These are phyloP conservation scores for Penicillium crustosum DNA, from an alignment of 2,329 filamentous ascomycete species.

Conservation along the genomic window DNA sequence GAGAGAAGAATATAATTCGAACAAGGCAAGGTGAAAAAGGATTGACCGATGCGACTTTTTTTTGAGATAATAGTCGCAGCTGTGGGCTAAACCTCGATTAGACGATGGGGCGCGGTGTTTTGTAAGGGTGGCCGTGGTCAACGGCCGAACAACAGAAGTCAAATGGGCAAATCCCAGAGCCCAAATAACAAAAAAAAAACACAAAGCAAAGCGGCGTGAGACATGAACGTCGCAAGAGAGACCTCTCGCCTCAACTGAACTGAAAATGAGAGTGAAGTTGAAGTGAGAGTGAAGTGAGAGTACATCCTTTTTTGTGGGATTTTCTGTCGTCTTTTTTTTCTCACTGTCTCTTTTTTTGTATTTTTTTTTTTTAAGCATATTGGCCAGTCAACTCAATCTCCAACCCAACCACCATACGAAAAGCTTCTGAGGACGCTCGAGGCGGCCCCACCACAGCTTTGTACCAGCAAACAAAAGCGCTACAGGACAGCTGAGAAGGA, in stretches of 20 bases:
- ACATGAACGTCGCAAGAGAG: neutral
- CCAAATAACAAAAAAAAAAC: neutral
- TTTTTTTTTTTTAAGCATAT: neutral
- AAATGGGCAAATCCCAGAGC: neutral
- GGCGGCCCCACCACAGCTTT: neutral
- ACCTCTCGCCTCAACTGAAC: neutral
- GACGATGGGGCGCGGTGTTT: neutral
- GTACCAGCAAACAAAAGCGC: neutral
- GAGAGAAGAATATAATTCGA: neutral
- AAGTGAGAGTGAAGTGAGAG: neutral
- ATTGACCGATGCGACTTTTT: neutral
- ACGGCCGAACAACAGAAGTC: neutral
- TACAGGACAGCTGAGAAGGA: neutral
- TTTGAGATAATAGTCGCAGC: neutral
- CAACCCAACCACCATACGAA: neutral
- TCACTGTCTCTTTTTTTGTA: neutral
- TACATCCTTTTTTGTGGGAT: neutral
- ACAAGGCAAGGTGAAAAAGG: neutral
- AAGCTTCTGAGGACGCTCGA: conserved; percentile 1
- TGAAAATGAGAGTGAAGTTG: neutral
- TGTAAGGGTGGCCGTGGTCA: neutral
- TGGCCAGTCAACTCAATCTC: conserved; percentile 8
- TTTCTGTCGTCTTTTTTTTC: neutral
- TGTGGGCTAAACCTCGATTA: neutral
- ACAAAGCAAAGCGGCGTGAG: neutral